Evolutionary conservation across 108 stramenopile species (phyloP).

Genomic region (Cyclotella atomus): DNA sequence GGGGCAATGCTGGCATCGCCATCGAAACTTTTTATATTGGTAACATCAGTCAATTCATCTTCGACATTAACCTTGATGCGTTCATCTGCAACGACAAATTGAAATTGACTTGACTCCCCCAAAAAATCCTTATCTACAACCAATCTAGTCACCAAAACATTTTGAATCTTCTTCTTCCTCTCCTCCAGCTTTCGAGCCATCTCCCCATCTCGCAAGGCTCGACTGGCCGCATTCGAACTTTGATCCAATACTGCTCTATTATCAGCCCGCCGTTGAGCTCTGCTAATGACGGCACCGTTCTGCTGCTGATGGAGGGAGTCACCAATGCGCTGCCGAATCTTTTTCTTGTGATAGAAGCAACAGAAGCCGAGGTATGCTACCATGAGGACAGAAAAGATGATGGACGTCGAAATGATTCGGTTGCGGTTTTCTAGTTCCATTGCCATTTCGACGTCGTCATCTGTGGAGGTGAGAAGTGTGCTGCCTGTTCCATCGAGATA

Average conservation of each 20-base stretch:
- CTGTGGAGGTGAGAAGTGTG: not conserved
- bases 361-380: conserved; percentile 35
- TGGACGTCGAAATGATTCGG: conserved; percentile 18
- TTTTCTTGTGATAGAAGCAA: conserved; percentile 14
- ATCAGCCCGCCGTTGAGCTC: not conserved
- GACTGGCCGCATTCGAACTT: conserved; percentile 15
- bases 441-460: not conserved
- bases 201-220: conserved; percentile 9
- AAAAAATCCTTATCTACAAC: conserved; percentile 24
- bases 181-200: conserved; percentile 22
- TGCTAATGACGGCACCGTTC: not conserved
- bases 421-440: not conserved
- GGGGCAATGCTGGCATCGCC: not conserved
- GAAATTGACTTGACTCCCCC: too few relatives aligned
- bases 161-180: conserved; percentile 27
- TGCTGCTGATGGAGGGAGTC: not conserved
- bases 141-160: conserved; percentile 16
- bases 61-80: not conserved
- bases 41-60: not conserved
- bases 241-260: conserved; percentile 38
- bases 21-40: not conserved
- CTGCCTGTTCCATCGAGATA: not conserved
- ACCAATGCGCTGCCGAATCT: not conserved
- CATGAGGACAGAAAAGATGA: conserved; percentile 27
- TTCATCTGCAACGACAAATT: not conserved